These are phyloP conservation scores for Tremella fuciformis DNA, from an alignment of 768 basidiomycete species.

Conservation along the genomic window DNA sequence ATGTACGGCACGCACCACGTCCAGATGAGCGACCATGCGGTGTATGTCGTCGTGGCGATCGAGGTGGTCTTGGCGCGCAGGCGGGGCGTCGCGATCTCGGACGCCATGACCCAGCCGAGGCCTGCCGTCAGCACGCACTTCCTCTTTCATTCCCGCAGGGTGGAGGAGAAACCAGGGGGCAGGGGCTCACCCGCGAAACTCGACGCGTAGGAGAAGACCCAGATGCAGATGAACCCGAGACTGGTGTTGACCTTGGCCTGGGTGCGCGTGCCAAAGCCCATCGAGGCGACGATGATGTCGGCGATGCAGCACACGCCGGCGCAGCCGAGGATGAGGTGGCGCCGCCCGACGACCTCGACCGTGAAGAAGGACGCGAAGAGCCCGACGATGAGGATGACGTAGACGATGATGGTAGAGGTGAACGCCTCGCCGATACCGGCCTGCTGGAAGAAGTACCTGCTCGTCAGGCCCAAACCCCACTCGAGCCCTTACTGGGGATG, in stretches of 20 bases:
- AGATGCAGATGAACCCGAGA: conserved; percentile 7
- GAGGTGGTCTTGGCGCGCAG: conserved; percentile 27
- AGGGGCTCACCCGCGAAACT: conserved; percentile 6
- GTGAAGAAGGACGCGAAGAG: conserved; percentile 17
- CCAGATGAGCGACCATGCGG: neutral
- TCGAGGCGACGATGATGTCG: conserved; percentile 4
- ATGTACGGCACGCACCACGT: conserved; percentile 13
- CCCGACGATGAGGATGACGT: neutral
- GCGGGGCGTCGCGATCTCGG: conserved; percentile 15
- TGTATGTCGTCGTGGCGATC: no score
- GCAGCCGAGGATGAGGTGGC: conserved; percentile 4
- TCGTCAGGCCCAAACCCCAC: no score
- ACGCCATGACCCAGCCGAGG: conserved; percentile 13
- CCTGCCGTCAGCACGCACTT: no score
- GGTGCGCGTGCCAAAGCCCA: neutral
- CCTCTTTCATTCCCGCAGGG: no score
- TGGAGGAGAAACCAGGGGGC: no score
- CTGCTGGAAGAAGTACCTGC: conserved; percentile 1
- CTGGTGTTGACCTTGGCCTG: neutral
- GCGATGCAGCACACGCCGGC: conserved; percentile 2
- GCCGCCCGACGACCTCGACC: conserved; percentile 15
- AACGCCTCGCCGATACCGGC: neutral
- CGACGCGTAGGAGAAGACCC: conserved; percentile 6
- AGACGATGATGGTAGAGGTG: neutral
- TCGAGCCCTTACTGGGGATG: no score